Conservation (phyloP, 139 green algal species). For the Diplosphaera chodatii region DNA sequence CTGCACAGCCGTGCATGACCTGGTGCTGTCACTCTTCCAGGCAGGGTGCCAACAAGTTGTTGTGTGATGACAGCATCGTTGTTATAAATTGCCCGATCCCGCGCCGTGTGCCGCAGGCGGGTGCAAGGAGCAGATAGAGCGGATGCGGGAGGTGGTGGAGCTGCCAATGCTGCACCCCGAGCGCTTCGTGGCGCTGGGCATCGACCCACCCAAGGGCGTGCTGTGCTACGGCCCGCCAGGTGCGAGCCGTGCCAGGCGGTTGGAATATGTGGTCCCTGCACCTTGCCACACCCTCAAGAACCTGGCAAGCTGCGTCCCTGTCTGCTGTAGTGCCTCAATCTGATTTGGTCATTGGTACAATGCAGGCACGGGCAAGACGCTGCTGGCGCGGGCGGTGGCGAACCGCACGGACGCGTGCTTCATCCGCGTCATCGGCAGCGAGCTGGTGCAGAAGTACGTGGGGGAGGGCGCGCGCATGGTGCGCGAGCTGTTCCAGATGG, state of each 20-base stretch:
- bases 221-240: constrained; percentile 90
- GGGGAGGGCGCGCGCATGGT: constrained; percentile 97
- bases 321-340: too few species aligned
- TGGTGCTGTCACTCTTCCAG: too few species aligned
- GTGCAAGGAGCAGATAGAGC: constrained; percentile 93
- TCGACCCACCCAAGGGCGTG: constrained; percentile 97
- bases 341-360: too few species aligned
- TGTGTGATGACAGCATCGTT: too few species aligned
- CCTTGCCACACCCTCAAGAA: too few species aligned
- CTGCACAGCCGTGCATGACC: too few species aligned
- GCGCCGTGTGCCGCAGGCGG: too few species aligned
- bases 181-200: constrained; percentile 96
- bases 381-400: constrained; percentile 93
- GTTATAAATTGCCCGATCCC: too few species aligned
- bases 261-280: too few species aligned
- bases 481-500: constrained; percentile 95
- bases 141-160: constrained; percentile 94
- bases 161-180: constrained; percentile 97
- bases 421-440: constrained; percentile 95
- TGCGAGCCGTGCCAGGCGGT: too few species aligned
- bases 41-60: too few species aligned
- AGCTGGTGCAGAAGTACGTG: constrained; percentile 99
- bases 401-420: constrained; percentile 99
- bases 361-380: constrained; percentile 92
- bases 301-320: too few species aligned